Evolutionary conservation across 2,329 filamentous ascomycete genomes (phyloP).

Genomic region (Trichophyton simii): DNA sequence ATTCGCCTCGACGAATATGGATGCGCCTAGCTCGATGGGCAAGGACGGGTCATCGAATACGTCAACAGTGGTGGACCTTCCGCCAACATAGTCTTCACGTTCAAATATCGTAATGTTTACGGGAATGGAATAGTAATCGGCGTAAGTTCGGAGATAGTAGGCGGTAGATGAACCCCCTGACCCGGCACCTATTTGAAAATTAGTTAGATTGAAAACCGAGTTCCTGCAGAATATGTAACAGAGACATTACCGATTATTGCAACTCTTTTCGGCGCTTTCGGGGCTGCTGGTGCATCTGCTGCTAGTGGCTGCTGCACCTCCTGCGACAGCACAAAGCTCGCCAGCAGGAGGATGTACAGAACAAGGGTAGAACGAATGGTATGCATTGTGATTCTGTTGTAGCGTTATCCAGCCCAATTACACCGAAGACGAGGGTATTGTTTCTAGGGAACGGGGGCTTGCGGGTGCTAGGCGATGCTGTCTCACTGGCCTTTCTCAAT

Average conservation of each 20-base stretch:
- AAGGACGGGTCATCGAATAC: slow-evolving; percentile 54
- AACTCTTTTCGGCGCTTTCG: slow-evolving; percentile 7
- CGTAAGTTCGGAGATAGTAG: slow-evolving; percentile 65
- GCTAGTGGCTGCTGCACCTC: slow-evolving; percentile 7
- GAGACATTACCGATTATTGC: slow-evolving; percentile 11
- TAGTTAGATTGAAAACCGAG: background rate
- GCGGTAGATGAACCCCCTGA: slow-evolving; percentile 78
- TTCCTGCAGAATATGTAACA: background rate
- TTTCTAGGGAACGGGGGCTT: background rate
- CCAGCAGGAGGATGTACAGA: slow-evolving; percentile 5
- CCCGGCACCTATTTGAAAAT: slow-evolving; percentile 57
- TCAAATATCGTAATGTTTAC: slow-evolving; percentile 85
- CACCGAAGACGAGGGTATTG: background rate
- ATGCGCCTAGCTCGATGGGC: slow-evolving; percentile 76
- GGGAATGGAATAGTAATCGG: slow-evolving; percentile 44
- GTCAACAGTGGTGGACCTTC: slow-evolving; percentile 73
- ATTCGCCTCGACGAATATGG: slow-evolving; percentile 81
- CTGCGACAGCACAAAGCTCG: slow-evolving; percentile 7
- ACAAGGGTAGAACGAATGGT: background rate
- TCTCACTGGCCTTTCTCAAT: background rate
- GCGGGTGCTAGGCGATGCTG: background rate
- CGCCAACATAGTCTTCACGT: slow-evolving; percentile 62
- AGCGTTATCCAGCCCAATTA: background rate
- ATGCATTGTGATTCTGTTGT: background rate
- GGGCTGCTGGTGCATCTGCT: background rate